Evolutionary conservation across 2,329 filamentous ascomycete genomes (phyloP), one percentile per base, ranked within the genome.

Genomic region (Whalleya microplaca): DNA sequence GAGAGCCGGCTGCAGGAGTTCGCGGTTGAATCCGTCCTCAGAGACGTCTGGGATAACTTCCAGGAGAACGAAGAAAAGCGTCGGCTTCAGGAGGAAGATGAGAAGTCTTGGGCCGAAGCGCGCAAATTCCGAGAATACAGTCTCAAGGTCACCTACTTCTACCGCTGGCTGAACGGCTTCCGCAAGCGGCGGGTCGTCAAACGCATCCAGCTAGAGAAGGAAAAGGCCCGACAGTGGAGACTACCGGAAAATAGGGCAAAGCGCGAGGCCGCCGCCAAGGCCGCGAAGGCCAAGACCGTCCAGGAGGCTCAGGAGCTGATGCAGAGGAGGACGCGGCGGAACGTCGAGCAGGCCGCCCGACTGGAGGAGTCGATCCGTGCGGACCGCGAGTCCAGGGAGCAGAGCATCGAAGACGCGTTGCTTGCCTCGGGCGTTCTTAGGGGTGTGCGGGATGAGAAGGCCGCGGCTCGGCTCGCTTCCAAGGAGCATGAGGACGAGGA

Each of bases 111-210:
- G 74, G 75, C 75, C 2, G 71, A 81, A 51, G 82, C 82, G 14
- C 72, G 75, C 16, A 69, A 73, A n/a, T 84, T 81, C 61, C 76
- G 80, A 40, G 65, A 62, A 2, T 79, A 82, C 64, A 84, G 75
- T 52, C 72, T 86, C 27, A 71, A 74, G 12, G 71, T 84, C 56
- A 84, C 79, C 46, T 86, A 76, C 67, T 84, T 85, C 57, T 84
- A 85, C 62, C 74, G 74, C 18, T 86, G 84, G 84, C 80, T 77
- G 47, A 68, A 79, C 14, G 76, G 71, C 41, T 80, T 79, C 8
- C 76, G 82, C 12, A 75, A 78, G 45, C 76, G 75, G 18, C 76
- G 79, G 2, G 75, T 82, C 16, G 76, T 78, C 53, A 75, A 75
- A n/a, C 76, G 84, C 20, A 80, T 83, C 7, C 76, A 75, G 29